phyloP scores from a whole-genome alignment of 257 asterid species.

The Nicotiana otophora region DNA sequence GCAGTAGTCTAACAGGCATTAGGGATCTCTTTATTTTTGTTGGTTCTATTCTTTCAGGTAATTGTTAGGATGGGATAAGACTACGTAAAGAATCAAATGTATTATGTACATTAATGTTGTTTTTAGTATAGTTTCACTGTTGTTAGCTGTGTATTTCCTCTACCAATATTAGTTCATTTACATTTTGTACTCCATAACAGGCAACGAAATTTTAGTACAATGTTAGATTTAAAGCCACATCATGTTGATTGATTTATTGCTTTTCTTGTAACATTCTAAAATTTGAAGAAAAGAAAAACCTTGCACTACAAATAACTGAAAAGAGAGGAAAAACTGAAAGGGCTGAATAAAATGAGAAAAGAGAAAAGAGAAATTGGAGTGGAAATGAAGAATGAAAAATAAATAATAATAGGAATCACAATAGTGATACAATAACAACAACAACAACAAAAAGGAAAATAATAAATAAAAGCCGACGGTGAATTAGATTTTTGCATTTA shows the following conservation, averaged over 20 bases:
- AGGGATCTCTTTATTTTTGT: constrained; percentile 2
- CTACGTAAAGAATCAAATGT: neutral
- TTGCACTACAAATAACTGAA: neutral
- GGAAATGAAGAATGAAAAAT: neutral
- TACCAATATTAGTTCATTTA: neutral
- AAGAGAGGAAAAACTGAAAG: neutral
- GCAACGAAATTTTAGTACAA: neutral
- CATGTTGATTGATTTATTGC: neutral
- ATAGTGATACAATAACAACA: neutral
- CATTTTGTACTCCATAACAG: neutral
- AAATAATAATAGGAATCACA: neutral
- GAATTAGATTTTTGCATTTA: neutral
- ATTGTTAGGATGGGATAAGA: neutral
- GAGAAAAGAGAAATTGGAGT: too few species aligned
- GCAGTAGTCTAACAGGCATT: constrained; percentile 11
- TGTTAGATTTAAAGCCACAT: neutral
- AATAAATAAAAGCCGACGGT: neutral
- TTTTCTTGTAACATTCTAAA: neutral
- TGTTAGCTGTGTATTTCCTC: neutral
- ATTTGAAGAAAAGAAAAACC: too few species aligned
- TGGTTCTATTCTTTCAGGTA: constrained; percentile 16
- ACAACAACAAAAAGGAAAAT: neutral
- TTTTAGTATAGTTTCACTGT: neutral
- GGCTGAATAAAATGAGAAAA: neutral
- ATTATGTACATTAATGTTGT: neutral